Evolutionary conservation across 805 yeast species (phyloP).

Genomic region (Saturnispora halmiae): DNA sequence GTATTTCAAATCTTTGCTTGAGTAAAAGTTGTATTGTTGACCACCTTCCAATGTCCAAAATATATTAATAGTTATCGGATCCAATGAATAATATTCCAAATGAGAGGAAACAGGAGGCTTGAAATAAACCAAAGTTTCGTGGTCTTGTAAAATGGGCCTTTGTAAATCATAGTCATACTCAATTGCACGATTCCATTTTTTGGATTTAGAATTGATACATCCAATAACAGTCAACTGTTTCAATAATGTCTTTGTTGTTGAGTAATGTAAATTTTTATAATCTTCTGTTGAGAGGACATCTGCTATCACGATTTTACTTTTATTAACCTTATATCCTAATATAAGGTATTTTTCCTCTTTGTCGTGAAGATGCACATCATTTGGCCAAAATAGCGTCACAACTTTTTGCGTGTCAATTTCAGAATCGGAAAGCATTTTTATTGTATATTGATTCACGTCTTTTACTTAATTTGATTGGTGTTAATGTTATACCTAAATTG

Average conservation of each 20-base stretch:
- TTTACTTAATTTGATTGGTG: slow-evolving; percentile 7
- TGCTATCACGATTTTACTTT: slow-evolving; percentile 20
- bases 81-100: slow-evolving; percentile 67
- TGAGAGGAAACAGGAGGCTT: slow-evolving; percentile 61
- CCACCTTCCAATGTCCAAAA: slow-evolving; percentile 27
- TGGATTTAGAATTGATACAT: slow-evolving; percentile 19
- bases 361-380: slow-evolving; percentile 16
- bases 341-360: slow-evolving; percentile 15
- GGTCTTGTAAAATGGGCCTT: slow-evolving; percentile 14
- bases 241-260: slow-evolving; percentile 16
- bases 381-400: slow-evolving; percentile 27
- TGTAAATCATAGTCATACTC: slow-evolving; percentile 12
- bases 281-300: slow-evolving; percentile 18
- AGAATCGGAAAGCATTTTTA: slow-evolving; percentile 2
- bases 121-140: slow-evolving; percentile 38
- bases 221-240: slow-evolving; percentile 22
- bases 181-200: slow-evolving; percentile 12
- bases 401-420: neutral
- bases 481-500: slow-evolving; percentile 2
- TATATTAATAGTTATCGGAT: slow-evolving; percentile 62
- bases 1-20: slow-evolving; percentile 18
- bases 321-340: slow-evolving; percentile 23
- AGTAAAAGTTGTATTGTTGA: slow-evolving; percentile 12
- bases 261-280: slow-evolving; percentile 14
- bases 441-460: slow-evolving; percentile 15